Evolutionary conservation across 176 grass and related monocot genomes (phyloP).

Genomic region (Eragrostis nindensis): DNA sequence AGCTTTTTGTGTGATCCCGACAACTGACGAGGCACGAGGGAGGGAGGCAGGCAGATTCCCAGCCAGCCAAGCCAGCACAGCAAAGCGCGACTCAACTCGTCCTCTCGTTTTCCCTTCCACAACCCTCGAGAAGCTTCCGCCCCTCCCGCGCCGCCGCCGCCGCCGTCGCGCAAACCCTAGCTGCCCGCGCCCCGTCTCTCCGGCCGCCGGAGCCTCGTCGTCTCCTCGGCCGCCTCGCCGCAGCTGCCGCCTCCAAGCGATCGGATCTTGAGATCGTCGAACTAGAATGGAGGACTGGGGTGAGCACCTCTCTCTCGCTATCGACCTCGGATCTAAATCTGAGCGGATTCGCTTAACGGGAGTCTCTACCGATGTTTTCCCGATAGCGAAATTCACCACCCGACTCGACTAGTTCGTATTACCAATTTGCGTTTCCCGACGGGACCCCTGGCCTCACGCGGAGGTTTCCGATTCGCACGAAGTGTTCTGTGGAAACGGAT

Average conservation of each 20-base stretch:
- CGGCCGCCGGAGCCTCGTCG: neutral
- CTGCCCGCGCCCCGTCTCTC: neutral
- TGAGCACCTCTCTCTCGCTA: slow-evolving; percentile 26
- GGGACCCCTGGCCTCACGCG: neutral
- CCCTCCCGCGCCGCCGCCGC: neutral
- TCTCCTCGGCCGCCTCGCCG: too few relatives aligned
- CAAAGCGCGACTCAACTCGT: slow-evolving; percentile 22
- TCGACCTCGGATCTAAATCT: neutral
- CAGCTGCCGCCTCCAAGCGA: neutral
- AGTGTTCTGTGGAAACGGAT: neutral
- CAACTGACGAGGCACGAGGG: neutral
- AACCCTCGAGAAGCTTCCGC: slow-evolving; percentile 33
- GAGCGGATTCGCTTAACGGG: neutral
- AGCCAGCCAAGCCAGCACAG: neutral
- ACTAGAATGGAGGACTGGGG: slow-evolving; percentile 60
- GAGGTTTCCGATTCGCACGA: too few relatives aligned
- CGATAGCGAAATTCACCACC: neutral
- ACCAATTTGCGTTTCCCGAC: neutral
- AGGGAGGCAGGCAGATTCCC: too few relatives aligned
- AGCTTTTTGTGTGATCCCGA: neutral
- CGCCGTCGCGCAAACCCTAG: slow-evolving; percentile 33
- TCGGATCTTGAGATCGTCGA: slow-evolving; percentile 34
- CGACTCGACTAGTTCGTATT: neutral
- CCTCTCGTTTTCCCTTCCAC: slow-evolving; percentile 15
- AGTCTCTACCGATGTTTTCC: neutral